These are phyloP conservation scores for Colletotrichum australisinense DNA, from an alignment of 2,329 filamentous ascomycete genomes.

Conservation along the genomic window DNA sequence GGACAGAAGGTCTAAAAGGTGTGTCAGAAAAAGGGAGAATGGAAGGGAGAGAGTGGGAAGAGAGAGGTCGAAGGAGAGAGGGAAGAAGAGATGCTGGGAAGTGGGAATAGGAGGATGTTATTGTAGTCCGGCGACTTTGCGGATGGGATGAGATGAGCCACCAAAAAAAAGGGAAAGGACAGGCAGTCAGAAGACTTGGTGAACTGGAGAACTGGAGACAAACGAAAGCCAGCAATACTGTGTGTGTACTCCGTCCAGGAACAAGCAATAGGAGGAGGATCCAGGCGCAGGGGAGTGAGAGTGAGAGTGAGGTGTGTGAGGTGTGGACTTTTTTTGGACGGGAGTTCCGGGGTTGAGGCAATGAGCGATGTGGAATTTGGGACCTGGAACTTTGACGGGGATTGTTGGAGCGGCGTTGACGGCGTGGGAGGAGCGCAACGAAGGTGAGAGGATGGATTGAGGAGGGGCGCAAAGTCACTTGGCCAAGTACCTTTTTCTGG, in stretches of 20 bases:
- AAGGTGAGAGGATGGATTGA: neutral
- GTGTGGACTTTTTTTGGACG: neutral
- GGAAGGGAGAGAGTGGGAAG: conserved; percentile 33
- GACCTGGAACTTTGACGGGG: conserved; percentile 3
- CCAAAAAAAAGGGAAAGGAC: neutral
- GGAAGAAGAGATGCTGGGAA: neutral
- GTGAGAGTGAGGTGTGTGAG: neutral
- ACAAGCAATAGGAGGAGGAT: neutral
- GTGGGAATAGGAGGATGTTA: conserved; percentile 27
- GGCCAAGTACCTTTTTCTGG: conserved; percentile 30
- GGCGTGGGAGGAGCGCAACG: neutral
- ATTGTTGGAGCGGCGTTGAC: neutral
- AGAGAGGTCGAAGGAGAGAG: conserved; percentile 18
- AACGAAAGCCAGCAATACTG: neutral
- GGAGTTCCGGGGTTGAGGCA: conserved; percentile 33
- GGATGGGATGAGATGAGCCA: conserved; percentile 1
- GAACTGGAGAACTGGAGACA: conserved; percentile 1
- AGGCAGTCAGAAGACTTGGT: neutral
- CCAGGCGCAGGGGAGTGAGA: neutral
- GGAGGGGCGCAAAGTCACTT: conserved; percentile 8
- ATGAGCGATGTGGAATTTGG: conserved; percentile 4
- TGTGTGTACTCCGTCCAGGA: too few relatives aligned
- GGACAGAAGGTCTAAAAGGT: conserved; percentile 32
- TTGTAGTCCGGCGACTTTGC: conserved; percentile 23
- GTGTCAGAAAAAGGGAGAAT: conserved; percentile 32